A percentile compares a stretch with the other conserved stretches of the same genome.
Conservation (phyloP, 192 early-diverging fungal species). For the Entomortierella parvispora region DNA sequence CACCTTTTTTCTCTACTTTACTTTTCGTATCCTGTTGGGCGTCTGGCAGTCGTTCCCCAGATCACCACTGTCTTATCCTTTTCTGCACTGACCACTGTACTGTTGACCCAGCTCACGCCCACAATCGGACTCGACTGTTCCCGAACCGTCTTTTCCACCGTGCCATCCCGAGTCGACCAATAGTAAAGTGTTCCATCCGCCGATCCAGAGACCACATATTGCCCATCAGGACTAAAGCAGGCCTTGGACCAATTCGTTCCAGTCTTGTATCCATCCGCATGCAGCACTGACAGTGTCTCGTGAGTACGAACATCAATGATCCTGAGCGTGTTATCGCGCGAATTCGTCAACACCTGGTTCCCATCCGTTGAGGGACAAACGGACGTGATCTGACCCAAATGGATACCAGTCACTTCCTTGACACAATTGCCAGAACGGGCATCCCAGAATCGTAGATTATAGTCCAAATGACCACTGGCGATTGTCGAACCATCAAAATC, state of each 20-base stretch:
- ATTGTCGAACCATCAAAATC: slow-evolving; percentile 76
- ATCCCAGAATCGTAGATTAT: slow-evolving; percentile 94
- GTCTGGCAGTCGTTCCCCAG: slow-evolving; percentile 56
- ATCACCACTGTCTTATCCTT: slow-evolving; percentile 67
- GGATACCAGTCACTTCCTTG: slow-evolving; percentile 86
- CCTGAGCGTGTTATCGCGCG: slow-evolving; percentile 91
- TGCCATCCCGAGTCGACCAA: slow-evolving; percentile 77
- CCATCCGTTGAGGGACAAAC: slow-evolving; percentile 81
- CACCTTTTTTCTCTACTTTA: no score
- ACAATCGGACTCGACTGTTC: slow-evolving; percentile 81
- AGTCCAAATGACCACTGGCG: slow-evolving; percentile 94
- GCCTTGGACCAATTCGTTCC: slow-evolving; percentile 92
- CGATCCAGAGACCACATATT: slow-evolving; percentile 84
- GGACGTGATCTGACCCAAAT: slow-evolving; percentile 90
- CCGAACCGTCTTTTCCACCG: slow-evolving; percentile 71
- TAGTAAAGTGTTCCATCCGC: slow-evolving; percentile 82
- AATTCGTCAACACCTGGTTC: slow-evolving; percentile 88
- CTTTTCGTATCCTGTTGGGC: slow-evolving; percentile 45
- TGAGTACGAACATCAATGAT: slow-evolving; percentile 85
- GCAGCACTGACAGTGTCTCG: slow-evolving; percentile 72
- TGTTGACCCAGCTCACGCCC: slow-evolving; percentile 73
- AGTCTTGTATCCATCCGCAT: slow-evolving; percentile 80
- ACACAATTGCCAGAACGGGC: slow-evolving; percentile 80
- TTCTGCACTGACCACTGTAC: slow-evolving; percentile 77
- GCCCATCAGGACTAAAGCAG: slow-evolving; percentile 89